Base-by-base conservation (phyloP, 2,329 filamentous ascomycete genomes). In the Elsinoe ampelina region DNA sequence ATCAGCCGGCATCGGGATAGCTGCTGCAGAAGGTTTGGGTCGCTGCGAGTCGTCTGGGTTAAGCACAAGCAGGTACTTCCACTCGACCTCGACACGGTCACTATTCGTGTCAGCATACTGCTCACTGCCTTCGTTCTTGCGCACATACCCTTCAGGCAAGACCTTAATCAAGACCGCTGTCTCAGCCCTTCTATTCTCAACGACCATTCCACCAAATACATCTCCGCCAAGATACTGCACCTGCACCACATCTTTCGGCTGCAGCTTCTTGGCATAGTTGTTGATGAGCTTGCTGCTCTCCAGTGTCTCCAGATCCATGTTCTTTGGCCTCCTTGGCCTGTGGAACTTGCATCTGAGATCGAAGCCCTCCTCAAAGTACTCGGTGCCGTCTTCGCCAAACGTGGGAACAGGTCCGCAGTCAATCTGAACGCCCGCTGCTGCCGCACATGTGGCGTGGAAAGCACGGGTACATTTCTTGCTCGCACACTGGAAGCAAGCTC, bases 401-500 rank as follows among this genome's bases (percentile, higher is more conserved):
- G 95, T 87, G 0, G 89, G 87, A 30, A 95, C 84, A 35, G 89
- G 83, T 30, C 88, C 88, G 64, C 89, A 83, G 68, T 98, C 92
- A 50, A 96, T 84, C 67, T 95, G 87, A 1, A 96, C 90, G 57
- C 93, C 93, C 35, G 91, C 92, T 19, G 92, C 85, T 6, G 90
- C 86, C 2, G 93, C 93, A 68, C 93, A 98, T 1, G 91, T 97
- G 13, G 92, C 88, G 69, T 98, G 93, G 71, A 96, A 98, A 7
- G 92, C 86, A 61, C 93, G 80, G 3, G 89, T 86, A 66, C 93
- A 98, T 70, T 95, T 97, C 75, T 91, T 92, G 63, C 89, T 86
- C 1, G 89, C 95, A 72, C 93, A 98, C 70, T 97, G 92, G 73
- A 98, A 95, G 72, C 92, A 96, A 13, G 89, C 89, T n/a, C 93